phyloP scores from a whole-genome alignment of 768 basidiomycete species.

The Favolaschia claudopus region DNA sequence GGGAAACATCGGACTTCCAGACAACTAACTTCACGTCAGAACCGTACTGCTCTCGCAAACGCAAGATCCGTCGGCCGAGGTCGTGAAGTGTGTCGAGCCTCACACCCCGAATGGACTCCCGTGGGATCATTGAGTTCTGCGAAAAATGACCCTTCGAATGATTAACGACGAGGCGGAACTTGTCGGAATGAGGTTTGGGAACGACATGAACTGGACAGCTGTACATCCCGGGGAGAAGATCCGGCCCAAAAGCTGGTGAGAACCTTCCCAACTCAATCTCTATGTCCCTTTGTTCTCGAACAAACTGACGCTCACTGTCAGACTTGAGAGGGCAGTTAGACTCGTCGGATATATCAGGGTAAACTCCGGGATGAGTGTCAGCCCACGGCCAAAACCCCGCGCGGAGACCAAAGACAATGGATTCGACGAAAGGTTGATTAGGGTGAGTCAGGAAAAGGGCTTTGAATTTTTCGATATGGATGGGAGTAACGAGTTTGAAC shows the following conservation, averaged over 20 bases:
- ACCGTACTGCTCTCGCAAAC: conserved; percentile 14
- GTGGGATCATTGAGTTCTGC: conserved; percentile 44
- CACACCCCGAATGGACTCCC: conserved; percentile 29
- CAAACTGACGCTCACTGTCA: conserved; percentile 30
- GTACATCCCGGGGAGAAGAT: conserved; percentile 54
- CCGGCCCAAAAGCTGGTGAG: conserved; percentile 40
- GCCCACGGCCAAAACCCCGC: conserved; percentile 57
- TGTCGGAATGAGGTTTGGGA: conserved; percentile 42
- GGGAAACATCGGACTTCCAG: conserved; percentile 48
- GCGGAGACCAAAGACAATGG: conserved; percentile 35
- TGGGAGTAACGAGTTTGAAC: conserved; percentile 45
- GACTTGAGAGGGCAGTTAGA: conserved; percentile 25
- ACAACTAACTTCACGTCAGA: conserved; percentile 28
- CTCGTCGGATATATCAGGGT: conserved; percentile 35
- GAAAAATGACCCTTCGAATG: conserved; percentile 43
- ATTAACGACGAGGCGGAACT: conserved; percentile 47
- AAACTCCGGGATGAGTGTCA: conserved; percentile 26
- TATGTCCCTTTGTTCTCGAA: conserved; percentile 33
- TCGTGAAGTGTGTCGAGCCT: conserved; percentile 44
- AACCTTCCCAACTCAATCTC: conserved; percentile 34
- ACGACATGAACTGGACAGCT: conserved; percentile 46
- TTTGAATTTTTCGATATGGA: conserved; percentile 23
- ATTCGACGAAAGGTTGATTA: conserved; percentile 47
- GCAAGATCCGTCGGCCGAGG: conserved; percentile 34
- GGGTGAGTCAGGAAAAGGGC: conserved; percentile 42